phyloP scores from a whole-genome alignment of 192 early-diverging fungal genomes.

The Radiomyces spectabilis region DNA sequence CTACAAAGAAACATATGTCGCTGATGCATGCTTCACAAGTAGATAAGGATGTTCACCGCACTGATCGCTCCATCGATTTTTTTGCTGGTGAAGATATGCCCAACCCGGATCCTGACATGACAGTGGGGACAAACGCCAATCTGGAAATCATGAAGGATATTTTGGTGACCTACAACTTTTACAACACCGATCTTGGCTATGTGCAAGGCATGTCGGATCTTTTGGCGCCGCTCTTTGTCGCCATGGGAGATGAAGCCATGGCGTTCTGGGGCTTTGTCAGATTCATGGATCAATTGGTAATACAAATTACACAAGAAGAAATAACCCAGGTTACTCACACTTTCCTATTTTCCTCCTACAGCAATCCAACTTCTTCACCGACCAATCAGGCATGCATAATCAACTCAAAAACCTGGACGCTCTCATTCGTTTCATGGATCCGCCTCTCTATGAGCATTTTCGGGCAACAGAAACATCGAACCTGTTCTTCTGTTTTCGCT shows the following conservation, averaged over 20 bases:
- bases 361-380: constrained; percentile 82
- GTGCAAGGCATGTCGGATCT: constrained; percentile 98
- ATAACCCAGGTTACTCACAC: background rate
- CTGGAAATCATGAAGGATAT: constrained; percentile 87
- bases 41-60: constrained; percentile 95
- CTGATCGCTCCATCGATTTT: constrained; percentile 77
- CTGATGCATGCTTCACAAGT: no score
- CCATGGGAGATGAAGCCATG: constrained; percentile 85
- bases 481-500: constrained; percentile 96
- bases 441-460: constrained; percentile 73
- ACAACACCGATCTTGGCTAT: constrained; percentile 77
- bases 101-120: constrained; percentile 36
- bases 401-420: constrained; percentile 75
- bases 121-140: constrained; percentile 59
- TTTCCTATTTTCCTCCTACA: constrained; percentile 3
- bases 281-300: constrained; percentile 83
- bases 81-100: constrained; percentile 62
- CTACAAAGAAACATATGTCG: no score
- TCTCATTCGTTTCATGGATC: constrained; percentile 83
- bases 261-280: constrained; percentile 89
- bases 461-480: constrained; percentile 67
- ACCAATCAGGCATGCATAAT: constrained; percentile 89
- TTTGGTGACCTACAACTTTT: constrained; percentile 85
- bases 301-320: background rate
- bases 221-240: constrained; percentile 82